Conservation (phyloP, 2,329 filamentous ascomycete species). For the Aspergillus japonicus region DNA sequence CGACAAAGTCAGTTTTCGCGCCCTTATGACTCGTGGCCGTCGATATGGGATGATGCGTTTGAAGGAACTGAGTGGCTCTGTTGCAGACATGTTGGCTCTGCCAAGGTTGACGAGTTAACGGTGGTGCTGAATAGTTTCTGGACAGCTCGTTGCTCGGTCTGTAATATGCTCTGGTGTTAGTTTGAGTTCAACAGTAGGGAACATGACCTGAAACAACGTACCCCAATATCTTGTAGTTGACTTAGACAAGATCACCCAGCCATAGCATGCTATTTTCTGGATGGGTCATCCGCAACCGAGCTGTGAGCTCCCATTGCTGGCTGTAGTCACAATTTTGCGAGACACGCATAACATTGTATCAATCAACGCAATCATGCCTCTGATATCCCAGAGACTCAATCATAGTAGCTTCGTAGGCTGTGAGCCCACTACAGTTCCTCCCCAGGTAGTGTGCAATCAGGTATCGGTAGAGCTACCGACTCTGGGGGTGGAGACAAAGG, state of each 20-base stretch:
- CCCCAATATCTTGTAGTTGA: too few relatives aligned
- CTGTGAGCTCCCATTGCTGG: too few relatives aligned
- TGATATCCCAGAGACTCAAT: not conserved
- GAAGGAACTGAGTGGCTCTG: not conserved
- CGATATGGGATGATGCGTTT: not conserved
- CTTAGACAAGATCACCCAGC: too few relatives aligned
- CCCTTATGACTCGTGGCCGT: not conserved
- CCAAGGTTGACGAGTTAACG: not conserved
- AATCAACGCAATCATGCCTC: too few relatives aligned
- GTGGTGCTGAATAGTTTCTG: not conserved
- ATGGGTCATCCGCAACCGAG: too few relatives aligned
- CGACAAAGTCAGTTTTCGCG: not conserved
- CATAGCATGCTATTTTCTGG: too few relatives aligned
- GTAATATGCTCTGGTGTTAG: not conserved
- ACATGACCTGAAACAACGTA: not conserved
- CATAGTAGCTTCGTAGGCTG: not conserved
- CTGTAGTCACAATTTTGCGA: too few relatives aligned
- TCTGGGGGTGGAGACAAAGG: not conserved
- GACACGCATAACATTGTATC: too few relatives aligned
- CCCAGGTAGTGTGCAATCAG: not conserved
- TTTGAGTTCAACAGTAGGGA: not conserved
- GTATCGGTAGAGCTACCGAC: not conserved
- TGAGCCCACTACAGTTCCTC: not conserved
- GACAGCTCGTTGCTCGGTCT: not conserved
- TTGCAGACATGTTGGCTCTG: not conserved